Evolutionary conservation across 768 basidiomycete species (phyloP).

Genomic region (Udeniomyces megalosporus): DNA sequence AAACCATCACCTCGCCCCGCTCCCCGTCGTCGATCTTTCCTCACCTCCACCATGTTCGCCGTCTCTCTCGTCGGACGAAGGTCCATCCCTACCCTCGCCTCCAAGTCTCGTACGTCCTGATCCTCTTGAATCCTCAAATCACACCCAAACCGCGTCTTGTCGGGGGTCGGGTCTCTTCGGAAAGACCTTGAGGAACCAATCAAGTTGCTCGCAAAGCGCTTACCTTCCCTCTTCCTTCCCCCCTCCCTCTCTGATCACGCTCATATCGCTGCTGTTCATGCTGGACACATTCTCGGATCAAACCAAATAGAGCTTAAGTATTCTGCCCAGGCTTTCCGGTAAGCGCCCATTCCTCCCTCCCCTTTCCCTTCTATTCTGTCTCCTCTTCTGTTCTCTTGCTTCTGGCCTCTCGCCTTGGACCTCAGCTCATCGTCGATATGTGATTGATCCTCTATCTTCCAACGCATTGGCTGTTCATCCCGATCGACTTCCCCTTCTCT

Average conservation of each 20-base stretch:
- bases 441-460: too few species aligned
- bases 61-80: constrained; percentile 14
- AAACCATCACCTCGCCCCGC: background rate
- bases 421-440: too few species aligned
- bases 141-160: too few species aligned
- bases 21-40: background rate
- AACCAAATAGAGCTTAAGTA: background rate
- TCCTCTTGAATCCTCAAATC: too few species aligned
- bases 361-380: background rate
- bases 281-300: background rate
- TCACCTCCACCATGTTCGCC: constrained; percentile 10
- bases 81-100: background rate
- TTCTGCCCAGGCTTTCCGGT: background rate
- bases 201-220: background rate
- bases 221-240: background rate
- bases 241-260: background rate
- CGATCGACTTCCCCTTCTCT: background rate
- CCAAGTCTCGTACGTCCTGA: background rate
- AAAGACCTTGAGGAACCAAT: too few species aligned
- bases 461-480: background rate
- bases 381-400: background rate
- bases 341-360: background rate
- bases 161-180: too few species aligned
- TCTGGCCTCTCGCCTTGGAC: too few species aligned
- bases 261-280: background rate